These are phyloP conservation scores for Barbarea vulgaris DNA, from an alignment of 345 rosid species.

Conservation along the genomic window DNA sequence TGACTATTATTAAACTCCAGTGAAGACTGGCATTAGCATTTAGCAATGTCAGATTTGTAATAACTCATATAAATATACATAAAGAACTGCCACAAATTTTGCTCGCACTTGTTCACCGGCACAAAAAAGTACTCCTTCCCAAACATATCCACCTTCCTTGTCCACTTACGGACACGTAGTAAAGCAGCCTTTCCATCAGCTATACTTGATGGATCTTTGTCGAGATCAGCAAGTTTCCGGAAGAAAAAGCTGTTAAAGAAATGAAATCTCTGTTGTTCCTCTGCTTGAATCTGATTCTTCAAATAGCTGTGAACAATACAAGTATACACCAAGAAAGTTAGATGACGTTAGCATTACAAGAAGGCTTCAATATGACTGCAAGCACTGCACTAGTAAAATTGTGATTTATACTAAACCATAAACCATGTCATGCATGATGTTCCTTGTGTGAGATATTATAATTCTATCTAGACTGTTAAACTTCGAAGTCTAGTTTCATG, in stretches of 20 bases:
- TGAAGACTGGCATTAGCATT: conserved; percentile 69
- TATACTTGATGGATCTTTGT: conserved; percentile 96
- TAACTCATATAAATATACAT: conserved; percentile 23
- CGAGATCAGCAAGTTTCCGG: conserved; percentile 97
- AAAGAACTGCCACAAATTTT: not conserved
- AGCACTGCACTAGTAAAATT: conserved; percentile 15
- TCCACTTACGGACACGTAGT: conserved; percentile 95
- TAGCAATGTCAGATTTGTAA: conserved; percentile 20
- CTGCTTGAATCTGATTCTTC: conserved; percentile 69
- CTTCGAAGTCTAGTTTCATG: too few relatives aligned
- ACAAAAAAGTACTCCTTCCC: conserved; percentile 90
- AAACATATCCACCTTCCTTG: conserved; percentile 91
- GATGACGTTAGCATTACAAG: conserved; percentile 12
- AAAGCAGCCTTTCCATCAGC: conserved; percentile 96
- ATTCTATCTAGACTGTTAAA: too few relatives aligned
- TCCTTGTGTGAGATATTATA: too few relatives aligned
- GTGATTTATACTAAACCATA: not conserved
- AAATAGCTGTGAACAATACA: conserved; percentile 61
- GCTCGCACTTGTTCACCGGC: conserved; percentile 93
- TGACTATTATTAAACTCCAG: conserved; percentile 95
- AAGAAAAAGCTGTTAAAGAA: conserved; percentile 99
- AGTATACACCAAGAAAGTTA: not conserved
- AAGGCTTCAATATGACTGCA: conserved; percentile 29
- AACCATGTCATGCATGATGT: too few relatives aligned
- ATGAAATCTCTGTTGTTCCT: conserved; percentile 72